These are phyloP conservation scores for Saccharomyces paradoxus DNA, from an alignment of 805 yeast species.

Conservation along the genomic window DNA sequence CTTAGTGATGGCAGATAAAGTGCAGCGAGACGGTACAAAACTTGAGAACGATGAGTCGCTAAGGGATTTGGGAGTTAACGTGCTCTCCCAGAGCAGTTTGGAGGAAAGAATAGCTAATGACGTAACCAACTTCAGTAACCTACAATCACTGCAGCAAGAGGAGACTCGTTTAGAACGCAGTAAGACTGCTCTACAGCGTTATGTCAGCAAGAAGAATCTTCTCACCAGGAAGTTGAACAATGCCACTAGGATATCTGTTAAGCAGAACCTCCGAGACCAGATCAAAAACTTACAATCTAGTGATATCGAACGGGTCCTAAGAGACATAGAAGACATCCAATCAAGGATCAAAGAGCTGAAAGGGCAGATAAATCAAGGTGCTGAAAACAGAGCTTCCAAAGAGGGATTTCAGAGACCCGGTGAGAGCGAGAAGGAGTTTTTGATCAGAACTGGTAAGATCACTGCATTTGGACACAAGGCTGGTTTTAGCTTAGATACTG, in stretches of 20 bases:
- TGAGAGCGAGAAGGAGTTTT: constrained; percentile 73
- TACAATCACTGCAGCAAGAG: constrained; percentile 67
- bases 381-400: constrained; percentile 1
- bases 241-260: constrained; percentile 60
- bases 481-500: constrained; percentile 37
- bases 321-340: constrained; percentile 58
- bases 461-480: constrained; percentile 81
- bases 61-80: constrained; percentile 41
- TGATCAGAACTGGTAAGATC: constrained; percentile 82
- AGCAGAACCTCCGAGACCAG: constrained; percentile 46
- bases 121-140: constrained; percentile 55
- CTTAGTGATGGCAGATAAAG: background rate
- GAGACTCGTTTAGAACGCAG: constrained; percentile 67
- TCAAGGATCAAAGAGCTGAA: constrained; percentile 35
- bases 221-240: constrained; percentile 43
- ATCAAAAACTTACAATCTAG: constrained; percentile 40
- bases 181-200: constrained; percentile 37
- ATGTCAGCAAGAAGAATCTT: constrained; percentile 36
- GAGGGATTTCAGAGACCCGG: constrained; percentile 38
- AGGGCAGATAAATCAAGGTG: constrained; percentile 1
- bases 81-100: constrained; percentile 73
- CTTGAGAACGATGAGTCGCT: constrained; percentile 17
- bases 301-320: constrained; percentile 45
- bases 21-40: background rate
- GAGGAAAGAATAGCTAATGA: constrained; percentile 62